Evolutionary conservation across 768 basidiomycete species (phyloP).

Genomic region (Lactarius hatsudake): DNA sequence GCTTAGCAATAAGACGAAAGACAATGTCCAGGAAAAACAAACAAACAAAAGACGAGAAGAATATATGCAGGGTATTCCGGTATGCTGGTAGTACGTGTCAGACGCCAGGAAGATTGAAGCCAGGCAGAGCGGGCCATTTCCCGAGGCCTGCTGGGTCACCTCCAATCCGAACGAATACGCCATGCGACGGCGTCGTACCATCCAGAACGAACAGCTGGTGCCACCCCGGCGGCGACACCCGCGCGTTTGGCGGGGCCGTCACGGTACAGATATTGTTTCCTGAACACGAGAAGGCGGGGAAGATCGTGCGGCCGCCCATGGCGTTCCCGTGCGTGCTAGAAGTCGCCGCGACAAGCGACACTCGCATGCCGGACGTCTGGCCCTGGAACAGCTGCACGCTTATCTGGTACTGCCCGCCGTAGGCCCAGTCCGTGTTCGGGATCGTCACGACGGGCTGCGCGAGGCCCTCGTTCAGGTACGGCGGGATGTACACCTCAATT

Average conservation of each 20-base stretch:
- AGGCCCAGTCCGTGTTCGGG: conserved; percentile 56
- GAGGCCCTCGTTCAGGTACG: conserved; percentile 68
- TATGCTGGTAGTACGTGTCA: conserved; percentile 23
- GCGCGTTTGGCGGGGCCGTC: conserved; percentile 66
- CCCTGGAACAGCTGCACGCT: conserved; percentile 38
- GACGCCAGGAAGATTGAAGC: conserved; percentile 65
- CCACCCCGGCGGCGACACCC: conserved; percentile 50
- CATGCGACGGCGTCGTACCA: neutral
- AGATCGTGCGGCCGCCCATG: conserved; percentile 68
- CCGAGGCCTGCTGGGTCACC: conserved; percentile 41
- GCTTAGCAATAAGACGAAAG: neutral
- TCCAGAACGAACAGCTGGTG: neutral
- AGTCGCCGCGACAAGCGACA: conserved; percentile 70
- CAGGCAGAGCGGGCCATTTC: conserved; percentile 68
- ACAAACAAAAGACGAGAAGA: no score
- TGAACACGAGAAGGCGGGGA: conserved; percentile 65
- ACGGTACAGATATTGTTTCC: conserved; percentile 71
- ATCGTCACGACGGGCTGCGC: conserved; percentile 36
- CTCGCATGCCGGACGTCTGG: conserved; percentile 46
- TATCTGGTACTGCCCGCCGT: conserved; percentile 44
- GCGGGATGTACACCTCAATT: conserved; percentile 42
- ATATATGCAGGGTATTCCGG: neutral
- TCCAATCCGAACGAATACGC: neutral
- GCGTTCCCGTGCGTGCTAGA: conserved; percentile 76
- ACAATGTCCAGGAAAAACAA: neutral